phyloP scores from a whole-genome alignment of 805 yeast genomes.

The Pichia scutulata region DNA sequence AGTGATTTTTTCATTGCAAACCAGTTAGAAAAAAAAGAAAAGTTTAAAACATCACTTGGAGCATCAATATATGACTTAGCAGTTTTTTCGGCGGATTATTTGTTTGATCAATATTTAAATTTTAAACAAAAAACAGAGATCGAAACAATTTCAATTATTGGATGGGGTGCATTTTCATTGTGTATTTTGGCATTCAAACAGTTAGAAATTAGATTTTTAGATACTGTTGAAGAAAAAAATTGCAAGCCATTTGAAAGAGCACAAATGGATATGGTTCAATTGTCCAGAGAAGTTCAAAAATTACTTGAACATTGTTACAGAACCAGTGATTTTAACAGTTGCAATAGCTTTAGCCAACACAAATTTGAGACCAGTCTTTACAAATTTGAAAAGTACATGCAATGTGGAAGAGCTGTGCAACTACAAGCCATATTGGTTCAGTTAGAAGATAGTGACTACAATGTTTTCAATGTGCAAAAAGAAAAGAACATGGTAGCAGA shows the following conservation, averaged over 20 bases:
- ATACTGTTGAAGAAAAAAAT: neutral
- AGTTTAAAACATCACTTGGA: constrained; percentile 10
- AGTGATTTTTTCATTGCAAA: constrained; percentile 10
- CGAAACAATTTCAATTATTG: neutral
- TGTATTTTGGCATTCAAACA: constrained; percentile 4
- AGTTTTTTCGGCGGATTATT: constrained; percentile 7
- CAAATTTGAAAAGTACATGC: neutral
- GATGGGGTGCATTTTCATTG: constrained; percentile 3
- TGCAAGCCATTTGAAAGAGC: neutral
- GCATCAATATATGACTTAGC: constrained; percentile 16
- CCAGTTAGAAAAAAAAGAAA: constrained; percentile 2
- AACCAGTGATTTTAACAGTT: too few relatives aligned
- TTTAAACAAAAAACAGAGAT: neutral
- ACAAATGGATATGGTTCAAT: neutral
- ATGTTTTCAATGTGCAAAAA: neutral
- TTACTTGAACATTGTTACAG: neutral
- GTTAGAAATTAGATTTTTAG: neutral
- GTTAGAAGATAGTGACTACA: neutral
- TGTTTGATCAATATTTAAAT: constrained; percentile 1
- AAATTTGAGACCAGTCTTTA: neutral
- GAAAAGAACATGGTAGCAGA: neutral
- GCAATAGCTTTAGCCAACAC: neutral
- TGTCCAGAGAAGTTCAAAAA: neutral
- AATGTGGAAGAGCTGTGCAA: neutral
- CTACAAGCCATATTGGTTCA: neutral